Percentiles rank a stretch among this genome's conserved stretches.
Evolutionary conservation across 2,329 filamentous ascomycete genomes (phyloP).

Genomic region (Pestalotiopsis sp.): DNA sequence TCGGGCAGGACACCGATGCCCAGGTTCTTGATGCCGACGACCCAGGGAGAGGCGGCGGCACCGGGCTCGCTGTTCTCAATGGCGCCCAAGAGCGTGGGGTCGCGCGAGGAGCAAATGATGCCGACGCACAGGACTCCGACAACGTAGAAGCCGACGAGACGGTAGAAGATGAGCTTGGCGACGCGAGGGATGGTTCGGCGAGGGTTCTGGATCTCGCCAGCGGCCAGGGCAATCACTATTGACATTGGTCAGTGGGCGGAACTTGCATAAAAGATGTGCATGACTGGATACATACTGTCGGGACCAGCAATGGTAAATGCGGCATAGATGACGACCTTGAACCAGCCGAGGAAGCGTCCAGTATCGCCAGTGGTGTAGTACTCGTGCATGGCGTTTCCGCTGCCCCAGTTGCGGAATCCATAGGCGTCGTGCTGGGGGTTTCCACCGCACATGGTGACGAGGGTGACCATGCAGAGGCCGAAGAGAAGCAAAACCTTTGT

Average conservation of each 20-base stretch:
- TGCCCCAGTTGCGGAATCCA: slow-evolving; percentile 54
- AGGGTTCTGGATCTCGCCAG: slow-evolving; percentile 55
- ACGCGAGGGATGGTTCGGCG: slow-evolving; percentile 60
- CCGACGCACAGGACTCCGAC: slow-evolving; percentile 62
- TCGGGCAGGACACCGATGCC: slow-evolving; percentile 55
- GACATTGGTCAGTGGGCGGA: neutral
- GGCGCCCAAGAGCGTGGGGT: slow-evolving; percentile 54
- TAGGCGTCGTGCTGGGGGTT: slow-evolving; percentile 59
- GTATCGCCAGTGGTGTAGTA: slow-evolving; percentile 42
- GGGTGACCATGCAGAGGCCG: slow-evolving; percentile 61
- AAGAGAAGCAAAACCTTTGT: slow-evolving; percentile 51
- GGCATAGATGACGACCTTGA: slow-evolving; percentile 54
- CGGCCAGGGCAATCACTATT: slow-evolving; percentile 46
- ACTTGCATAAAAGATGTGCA: neutral
- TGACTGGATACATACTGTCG: slow-evolving; percentile 32
- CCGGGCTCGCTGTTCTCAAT: slow-evolving; percentile 53
- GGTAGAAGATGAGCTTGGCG: slow-evolving; percentile 66
- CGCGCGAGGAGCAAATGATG: slow-evolving; percentile 61
- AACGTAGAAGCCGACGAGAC: slow-evolving; percentile 64
- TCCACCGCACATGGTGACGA: slow-evolving; percentile 65
- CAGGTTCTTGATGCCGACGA: slow-evolving; percentile 57
- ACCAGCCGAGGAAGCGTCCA: slow-evolving; percentile 59
- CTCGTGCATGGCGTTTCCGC: slow-evolving; percentile 18
- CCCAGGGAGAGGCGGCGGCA: slow-evolving; percentile 54
- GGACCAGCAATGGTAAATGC: slow-evolving; percentile 62